Percentiles rank a stretch among this genome's conserved stretches.
Evolutionary conservation across 306 rosid species (phyloP).

Genomic region (Inga laurina): DNA sequence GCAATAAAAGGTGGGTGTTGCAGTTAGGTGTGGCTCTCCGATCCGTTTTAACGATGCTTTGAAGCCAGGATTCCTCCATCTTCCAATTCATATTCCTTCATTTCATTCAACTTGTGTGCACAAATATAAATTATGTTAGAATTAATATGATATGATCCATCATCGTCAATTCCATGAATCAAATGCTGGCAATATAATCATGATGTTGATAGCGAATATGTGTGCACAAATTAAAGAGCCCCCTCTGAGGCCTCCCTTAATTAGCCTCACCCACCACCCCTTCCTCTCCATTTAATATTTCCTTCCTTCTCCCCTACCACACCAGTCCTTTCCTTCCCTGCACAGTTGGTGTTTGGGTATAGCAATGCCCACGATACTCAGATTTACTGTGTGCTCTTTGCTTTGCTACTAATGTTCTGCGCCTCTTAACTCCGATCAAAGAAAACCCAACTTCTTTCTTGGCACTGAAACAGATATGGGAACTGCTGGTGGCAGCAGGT

Average conservation of each 20-base stretch:
- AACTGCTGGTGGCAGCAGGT: not conserved
- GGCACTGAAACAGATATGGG: conserved; percentile 40
- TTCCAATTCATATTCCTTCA: conserved; percentile 23
- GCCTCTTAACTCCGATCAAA: not conserved
- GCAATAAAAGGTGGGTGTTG: conserved; percentile 63
- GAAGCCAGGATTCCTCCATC: conserved; percentile 28
- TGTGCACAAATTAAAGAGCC: conserved; percentile 29
- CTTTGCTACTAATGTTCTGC: conserved; percentile 41
- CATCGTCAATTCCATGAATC: conserved; percentile 48
- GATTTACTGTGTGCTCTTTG: conserved; percentile 33
- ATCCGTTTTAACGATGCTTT: conserved; percentile 61
- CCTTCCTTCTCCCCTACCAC: not conserved
- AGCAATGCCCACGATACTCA: conserved; percentile 34
- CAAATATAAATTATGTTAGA: not conserved
- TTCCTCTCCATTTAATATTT: conserved; percentile 54
- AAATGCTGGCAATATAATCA: conserved; percentile 68
- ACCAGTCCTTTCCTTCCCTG: not conserved
- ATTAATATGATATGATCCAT: not conserved
- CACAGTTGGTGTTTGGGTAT: conserved; percentile 20
- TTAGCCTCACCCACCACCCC: conserved; percentile 68
- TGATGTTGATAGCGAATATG: conserved; percentile 64
- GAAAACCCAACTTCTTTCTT: conserved; percentile 20
- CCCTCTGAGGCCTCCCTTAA: conserved; percentile 37
- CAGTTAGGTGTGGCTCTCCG: conserved; percentile 68
- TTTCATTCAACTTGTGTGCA: conserved; percentile 20